Base-by-base conservation (phyloP, 2,329 filamentous ascomycete species). In the Macrophomina phaseolina region DNA sequence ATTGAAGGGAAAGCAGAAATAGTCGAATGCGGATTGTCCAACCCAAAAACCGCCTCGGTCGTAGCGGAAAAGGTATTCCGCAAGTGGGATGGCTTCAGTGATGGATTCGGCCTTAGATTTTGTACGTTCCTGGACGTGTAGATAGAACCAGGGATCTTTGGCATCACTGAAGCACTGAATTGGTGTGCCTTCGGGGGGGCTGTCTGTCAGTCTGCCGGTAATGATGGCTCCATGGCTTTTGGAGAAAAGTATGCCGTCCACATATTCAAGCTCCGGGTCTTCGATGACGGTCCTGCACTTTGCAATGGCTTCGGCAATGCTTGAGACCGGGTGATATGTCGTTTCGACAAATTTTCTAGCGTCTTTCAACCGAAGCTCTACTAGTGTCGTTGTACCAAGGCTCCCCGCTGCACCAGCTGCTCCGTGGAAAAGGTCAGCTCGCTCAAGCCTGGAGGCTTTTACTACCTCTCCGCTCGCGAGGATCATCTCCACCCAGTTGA, bases 11-110 rank as follows among this genome's bases (percentile, higher is more conserved):
- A 80, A 85, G 14, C 11, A 34, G 75, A 91, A 90, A 76, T 91
- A 91, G 28, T 79, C 76, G 77, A 89, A 91, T 1, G 88, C 86
- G 66, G 48, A 14, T 1, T 28, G 16, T 0, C 86, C 89, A 2
- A 86, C 86, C 89, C 89, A 91, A 78, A 91, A 91, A 1, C 85
- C 88, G 49, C 88, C 89, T 30, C 89, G 84, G 74, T 91, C 89
- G 77, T 90, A 91, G 14, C 89, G 86, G 77, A 91, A 91, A 65
- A 91, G 84, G 75, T 91, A 91, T 72, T 91, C 89, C 1, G 79
- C 78, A 0, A 91, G 71, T 0, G 88, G 88, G 1, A 91, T 83
- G 66, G 85, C 85, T 67, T 90, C 88, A 64, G 75, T 70, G 3
- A 82, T 75, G 11, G 48, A 18, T 7, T 36, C 62, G 6, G 12